Evolutionary conservation across 2,329 filamentous ascomycete species (phyloP), one percentile per base, ranked within the genome.

Genomic region (Fusarium incarnatum): DNA sequence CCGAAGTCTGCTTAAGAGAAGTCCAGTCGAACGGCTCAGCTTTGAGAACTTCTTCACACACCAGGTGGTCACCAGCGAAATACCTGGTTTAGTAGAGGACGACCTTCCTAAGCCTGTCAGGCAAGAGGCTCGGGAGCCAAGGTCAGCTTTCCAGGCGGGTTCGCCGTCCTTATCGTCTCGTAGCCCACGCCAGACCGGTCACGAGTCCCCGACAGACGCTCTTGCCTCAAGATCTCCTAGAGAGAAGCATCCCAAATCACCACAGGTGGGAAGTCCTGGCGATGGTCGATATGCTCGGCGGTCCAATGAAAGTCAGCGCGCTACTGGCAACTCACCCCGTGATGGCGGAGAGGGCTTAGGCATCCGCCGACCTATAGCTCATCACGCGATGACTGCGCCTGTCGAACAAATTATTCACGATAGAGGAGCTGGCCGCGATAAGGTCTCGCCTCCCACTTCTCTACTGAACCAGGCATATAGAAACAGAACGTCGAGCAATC

Each of bases 31-130:
- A 79, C 88, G 96, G 61, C 87, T 97, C 78, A 92, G 89, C 59
- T 98, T 98, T 73, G 90, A 93, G 54, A 89, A 91, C 68, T 96
- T 98, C 78, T 98, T 98, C 80, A 84, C 83, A 18, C 90, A 95
- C 76, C 81, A 86, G 30, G 89, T 96, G 30, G 88, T 97, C 55
- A 88, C 87, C 15, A 87, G 86, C 22, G 87, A 90, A 6, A 98
- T 98, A 73, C 94, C 94, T 1, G 92, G 91, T 8, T 83, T 97
- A 30, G 89, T 94, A 9, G 91, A 90, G 44, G 93, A 97, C 75
- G 94, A 97, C 77, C 70, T 89, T 23, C 87, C 87, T 3, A 82
- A 78, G 59, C 77, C 81, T 11, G 37, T 66, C 16, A 75, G 64
- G 22, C 80, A 77, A 55, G 84, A 85, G 50, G 64, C 76, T 41